Evolutionary conservation across 257 asterid species (phyloP).

Genomic region (Penstemon newberryi): DNA sequence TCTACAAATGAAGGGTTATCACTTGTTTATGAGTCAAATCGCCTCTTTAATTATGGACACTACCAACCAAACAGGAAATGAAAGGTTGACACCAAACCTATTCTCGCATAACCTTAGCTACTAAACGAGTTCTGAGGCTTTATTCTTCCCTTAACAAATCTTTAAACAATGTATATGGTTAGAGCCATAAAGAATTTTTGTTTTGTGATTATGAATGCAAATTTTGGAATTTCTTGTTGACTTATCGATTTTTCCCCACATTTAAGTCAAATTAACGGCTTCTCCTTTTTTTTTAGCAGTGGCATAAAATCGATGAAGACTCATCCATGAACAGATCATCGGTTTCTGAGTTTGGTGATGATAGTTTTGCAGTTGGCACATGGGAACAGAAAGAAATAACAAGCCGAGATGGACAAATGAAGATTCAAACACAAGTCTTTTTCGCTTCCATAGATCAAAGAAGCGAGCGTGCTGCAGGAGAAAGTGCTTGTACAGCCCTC

Average conservation of each 20-base stretch:
- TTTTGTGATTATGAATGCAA: not conserved
- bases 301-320: slow-evolving; percentile 72
- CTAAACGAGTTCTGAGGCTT: not conserved
- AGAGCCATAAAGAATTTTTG: not conserved
- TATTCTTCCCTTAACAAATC: not conserved
- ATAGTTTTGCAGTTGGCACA: slow-evolving; percentile 75
- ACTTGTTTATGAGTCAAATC: too few relatives aligned
- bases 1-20: too few relatives aligned
- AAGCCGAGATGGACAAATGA: slow-evolving; percentile 84
- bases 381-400: slow-evolving; percentile 86
- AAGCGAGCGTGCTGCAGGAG: slow-evolving; percentile 96
- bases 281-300: slow-evolving; percentile 44
- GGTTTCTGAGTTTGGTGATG: slow-evolving; percentile 90
- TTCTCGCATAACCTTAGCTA: too few relatives aligned
- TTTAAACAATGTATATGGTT: not conserved
- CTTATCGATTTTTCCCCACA: slow-evolving; percentile 13
- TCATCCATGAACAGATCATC: slow-evolving; percentile 54
- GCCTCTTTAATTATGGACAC: too few relatives aligned
- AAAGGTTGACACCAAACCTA: too few relatives aligned
- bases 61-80: too few relatives aligned
- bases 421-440: slow-evolving; percentile 72
- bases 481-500: slow-evolving; percentile 93
- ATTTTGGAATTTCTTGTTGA: not conserved
- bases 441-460: slow-evolving; percentile 95
- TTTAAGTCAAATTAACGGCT: slow-evolving; percentile 16